A percentile compares a stretch with the other conserved stretches of the same genome.
Evolutionary conservation across 352 stramenopile species (phyloP).

Genomic region (Pythium periplocum): DNA sequence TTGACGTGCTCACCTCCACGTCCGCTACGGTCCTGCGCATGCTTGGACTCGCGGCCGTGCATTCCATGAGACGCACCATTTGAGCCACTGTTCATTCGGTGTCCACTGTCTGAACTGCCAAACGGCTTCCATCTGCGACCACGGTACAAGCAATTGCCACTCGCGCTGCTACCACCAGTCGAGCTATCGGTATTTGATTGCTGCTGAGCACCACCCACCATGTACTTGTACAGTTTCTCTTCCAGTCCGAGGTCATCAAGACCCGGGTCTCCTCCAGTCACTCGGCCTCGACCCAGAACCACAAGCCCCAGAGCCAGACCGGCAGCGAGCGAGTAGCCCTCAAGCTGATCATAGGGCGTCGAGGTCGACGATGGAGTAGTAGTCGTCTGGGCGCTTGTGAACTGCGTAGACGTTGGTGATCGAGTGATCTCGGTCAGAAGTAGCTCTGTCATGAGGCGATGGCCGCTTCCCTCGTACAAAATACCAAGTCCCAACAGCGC

Average conservation of each 20-base stretch:
- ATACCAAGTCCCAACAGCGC: constrained; percentile 95
- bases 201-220: constrained; percentile 80
- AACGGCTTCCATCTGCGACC: constrained; percentile 60
- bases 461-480: constrained; percentile 93
- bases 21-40: constrained; percentile 14
- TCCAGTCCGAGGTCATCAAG: constrained; percentile 96
- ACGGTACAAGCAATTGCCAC: constrained; percentile 63
- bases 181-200: background rate
- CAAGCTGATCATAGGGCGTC: constrained; percentile 82
- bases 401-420: constrained; percentile 68
- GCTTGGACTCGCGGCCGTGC: constrained; percentile 1
- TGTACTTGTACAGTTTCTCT: constrained; percentile 94
- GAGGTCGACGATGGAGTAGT: constrained; percentile 26
- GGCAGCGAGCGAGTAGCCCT: constrained; percentile 91
- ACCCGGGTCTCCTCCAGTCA: constrained; percentile 71
- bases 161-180: constrained; percentile 25
- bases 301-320: constrained; percentile 96
- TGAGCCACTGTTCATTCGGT: constrained; percentile 15
- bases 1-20: constrained; percentile 89
- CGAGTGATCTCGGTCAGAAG: constrained; percentile 95
- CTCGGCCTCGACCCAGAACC: constrained; percentile 78
- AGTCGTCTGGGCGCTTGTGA: constrained; percentile 36
- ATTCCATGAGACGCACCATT: background rate
- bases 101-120: constrained; percentile 12
- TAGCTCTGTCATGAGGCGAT: constrained; percentile 97